Evolutionary conservation across 106 monocot species (phyloP).

Genomic region (Dendrobium catenatum): DNA sequence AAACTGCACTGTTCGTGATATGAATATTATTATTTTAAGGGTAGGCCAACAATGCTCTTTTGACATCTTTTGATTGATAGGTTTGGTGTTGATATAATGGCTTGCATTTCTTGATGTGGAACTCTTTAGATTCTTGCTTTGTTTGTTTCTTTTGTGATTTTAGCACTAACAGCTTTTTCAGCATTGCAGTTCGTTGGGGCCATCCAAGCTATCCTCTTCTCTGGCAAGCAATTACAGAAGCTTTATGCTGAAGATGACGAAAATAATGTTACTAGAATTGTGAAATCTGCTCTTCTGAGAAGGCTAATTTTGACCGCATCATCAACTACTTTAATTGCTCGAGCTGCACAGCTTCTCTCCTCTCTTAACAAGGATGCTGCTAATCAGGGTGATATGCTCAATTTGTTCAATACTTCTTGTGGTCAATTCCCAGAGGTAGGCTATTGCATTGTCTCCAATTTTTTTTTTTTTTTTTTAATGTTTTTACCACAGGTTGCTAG

Average conservation of each 20-base stretch:
- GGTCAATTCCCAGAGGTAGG: constrained; percentile 81
- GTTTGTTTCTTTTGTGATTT: background rate
- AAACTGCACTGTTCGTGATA: background rate
- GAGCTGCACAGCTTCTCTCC: constrained; percentile 67
- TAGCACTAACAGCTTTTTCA: background rate
- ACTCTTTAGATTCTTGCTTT: constrained; percentile 1
- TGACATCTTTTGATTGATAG: background rate
- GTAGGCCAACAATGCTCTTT: background rate
- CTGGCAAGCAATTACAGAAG: constrained; percentile 72
- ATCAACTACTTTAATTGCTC: constrained; percentile 57
- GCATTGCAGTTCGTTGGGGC: constrained; percentile 57
- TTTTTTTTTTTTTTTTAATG: background rate
- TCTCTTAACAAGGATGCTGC: constrained; percentile 83
- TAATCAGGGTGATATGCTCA: constrained; percentile 55
- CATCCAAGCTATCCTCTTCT: constrained; percentile 58
- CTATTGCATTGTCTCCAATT: background rate
- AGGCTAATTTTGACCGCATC: constrained; percentile 80
- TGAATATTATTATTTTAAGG: background rate
- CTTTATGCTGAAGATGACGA: constrained; percentile 46
- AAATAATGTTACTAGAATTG: constrained; percentile 7
- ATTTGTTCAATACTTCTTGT: constrained; percentile 56
- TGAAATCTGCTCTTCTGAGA: constrained; percentile 71
- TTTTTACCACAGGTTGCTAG: constrained; percentile 40
- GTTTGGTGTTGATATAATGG: background rate
- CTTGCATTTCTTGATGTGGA: background rate